Conservation (phyloP, 176 grass and related monocot species). For the Alopecurus myosuroides region DNA sequence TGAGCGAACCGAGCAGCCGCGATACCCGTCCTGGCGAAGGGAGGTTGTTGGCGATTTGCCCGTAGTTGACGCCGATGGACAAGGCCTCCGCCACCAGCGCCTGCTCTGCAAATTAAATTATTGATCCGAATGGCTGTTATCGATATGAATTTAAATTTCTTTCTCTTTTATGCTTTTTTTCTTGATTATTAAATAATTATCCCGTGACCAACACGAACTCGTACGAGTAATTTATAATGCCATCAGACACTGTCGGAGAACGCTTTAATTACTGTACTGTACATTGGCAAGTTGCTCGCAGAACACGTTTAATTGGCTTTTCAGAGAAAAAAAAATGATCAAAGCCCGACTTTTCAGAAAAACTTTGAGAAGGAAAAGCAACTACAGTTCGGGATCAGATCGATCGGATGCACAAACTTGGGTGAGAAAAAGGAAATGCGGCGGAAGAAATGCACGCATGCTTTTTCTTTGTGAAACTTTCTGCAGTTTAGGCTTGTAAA, state of each 20-base stretch:
- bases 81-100: not conserved
- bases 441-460: not conserved
- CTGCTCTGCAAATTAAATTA: conserved; percentile 3
- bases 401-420: not conserved
- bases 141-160: not conserved
- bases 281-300: not conserved
- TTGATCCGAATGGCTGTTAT: no score
- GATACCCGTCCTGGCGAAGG: conserved; percentile 45
- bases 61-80: conserved; percentile 74
- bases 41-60: conserved; percentile 71
- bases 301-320: not conserved
- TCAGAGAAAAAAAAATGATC: no score
- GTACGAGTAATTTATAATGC: no score
- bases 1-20: conserved; percentile 51
- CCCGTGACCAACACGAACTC: not conserved
- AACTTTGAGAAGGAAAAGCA: conserved; percentile 39
- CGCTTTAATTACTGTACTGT: not conserved
- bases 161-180: no score
- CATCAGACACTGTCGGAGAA: not conserved
- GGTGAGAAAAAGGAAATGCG: not conserved
- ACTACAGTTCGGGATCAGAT: conserved; percentile 19
- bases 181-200: not conserved
- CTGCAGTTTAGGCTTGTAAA: not conserved
- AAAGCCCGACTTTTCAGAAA: not conserved
- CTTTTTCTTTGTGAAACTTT: no score